phyloP scores from a whole-genome alignment of 768 basidiomycete genomes.

The Holtermannia corniformis region DNA sequence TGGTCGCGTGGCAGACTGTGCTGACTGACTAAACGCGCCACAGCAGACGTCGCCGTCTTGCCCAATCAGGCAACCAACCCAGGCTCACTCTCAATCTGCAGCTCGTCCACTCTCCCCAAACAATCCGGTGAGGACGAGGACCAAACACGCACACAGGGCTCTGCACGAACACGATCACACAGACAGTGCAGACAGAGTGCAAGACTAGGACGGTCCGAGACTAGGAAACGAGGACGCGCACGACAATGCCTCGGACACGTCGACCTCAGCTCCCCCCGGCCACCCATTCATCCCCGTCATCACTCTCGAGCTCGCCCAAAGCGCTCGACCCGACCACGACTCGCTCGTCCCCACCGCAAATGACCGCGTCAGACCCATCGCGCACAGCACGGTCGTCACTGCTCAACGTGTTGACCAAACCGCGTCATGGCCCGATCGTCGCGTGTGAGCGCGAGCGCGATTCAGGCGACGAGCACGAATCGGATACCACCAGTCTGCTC shows the following conservation, averaged over 20 bases:
- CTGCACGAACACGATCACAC: too few relatives aligned
- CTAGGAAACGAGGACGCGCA: too few relatives aligned
- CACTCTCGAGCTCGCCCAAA: conserved; percentile 11
- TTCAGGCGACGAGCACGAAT: conserved; percentile 15
- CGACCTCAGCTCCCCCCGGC: background rate
- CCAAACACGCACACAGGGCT: too few relatives aligned
- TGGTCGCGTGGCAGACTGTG: too few relatives aligned
- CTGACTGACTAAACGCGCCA: too few relatives aligned
- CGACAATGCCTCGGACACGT: conserved; percentile 1
- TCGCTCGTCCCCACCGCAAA: conserved; percentile 1
- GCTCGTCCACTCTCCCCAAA: too few relatives aligned
- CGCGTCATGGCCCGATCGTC: conserved; percentile 9
- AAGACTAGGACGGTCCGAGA: too few relatives aligned
- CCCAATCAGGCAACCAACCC: too few relatives aligned
- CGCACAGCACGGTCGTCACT: conserved; percentile 28
- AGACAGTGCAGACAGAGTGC: background rate
- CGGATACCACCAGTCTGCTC: conserved; percentile 19
- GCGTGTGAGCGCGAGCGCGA: conserved; percentile 2
- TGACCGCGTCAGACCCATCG: conserved; percentile 4
- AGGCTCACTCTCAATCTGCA: too few relatives aligned
- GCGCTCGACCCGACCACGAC: conserved; percentile 16
- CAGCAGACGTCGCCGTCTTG: too few relatives aligned
- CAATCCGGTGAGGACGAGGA: too few relatives aligned
- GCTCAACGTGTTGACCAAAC: conserved; percentile 31
- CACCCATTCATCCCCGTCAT: conserved; percentile 2